Evolutionary conservation across 345 rosid species (phyloP), one percentile per base, ranked within the genome.

Genomic region (Hibiscus trionum): DNA sequence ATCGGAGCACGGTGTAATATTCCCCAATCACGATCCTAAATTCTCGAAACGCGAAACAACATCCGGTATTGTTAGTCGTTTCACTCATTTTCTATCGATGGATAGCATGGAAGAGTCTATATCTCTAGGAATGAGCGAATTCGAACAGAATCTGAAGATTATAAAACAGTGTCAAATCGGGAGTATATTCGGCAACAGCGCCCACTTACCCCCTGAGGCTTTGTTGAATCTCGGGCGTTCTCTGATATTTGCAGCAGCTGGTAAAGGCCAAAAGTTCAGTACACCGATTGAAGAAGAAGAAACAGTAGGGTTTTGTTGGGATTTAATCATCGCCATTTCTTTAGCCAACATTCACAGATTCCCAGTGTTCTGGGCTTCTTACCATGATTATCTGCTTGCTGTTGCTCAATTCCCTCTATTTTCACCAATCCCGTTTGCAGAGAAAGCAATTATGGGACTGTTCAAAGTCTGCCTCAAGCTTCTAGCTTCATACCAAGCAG

Each of bases 211-310:
- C 42, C 8, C 42, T 1, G 42, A 37, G 9, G 2, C 42, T 6
- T 37, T 37, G 42, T 37, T 37, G 42, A 37, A 37, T 37, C 2
- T 37, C 9, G 42, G 9, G 2, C 42, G 9, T 37, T 37, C 9
- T 37, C 1, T 37, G 0, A 37, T 37, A 37, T 37, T 37, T 37
- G 42, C 98, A 12, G 96, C 97, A 2, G 98, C 88, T 0, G 98
- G 98, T 10, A 90, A 88, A 79, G 98, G 97, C 70, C 98, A 94
- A 58, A 91, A 91, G 78, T 91, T 95, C 69, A 92, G 91, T 77
- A 92, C 99, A 0, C 87, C 93, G 1, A 74, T 85, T 24, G 99
- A 95, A 71, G 99, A 92, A 46, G 97, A 92, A 84, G 99, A 90
- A 74, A 86, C 97, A 0, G 89, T 89, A 1, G 88, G 81, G 1